These are phyloP conservation scores for Trametes maxima DNA, from an alignment of 768 basidiomycete genomes.

Conservation along the genomic window DNA sequence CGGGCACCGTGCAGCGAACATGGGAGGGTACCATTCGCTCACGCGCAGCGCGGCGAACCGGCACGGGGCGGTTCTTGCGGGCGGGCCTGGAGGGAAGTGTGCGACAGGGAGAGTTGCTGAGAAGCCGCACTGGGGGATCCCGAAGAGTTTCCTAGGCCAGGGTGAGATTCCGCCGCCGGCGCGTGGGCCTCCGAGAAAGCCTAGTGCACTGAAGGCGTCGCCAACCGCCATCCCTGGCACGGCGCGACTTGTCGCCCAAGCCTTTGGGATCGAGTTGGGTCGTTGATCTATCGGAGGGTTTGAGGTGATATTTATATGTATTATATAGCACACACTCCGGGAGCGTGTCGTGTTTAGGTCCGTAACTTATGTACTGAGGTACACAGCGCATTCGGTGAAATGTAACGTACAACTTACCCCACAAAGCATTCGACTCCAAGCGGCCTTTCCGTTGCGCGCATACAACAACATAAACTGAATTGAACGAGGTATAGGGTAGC, in stretches of 20 bases:
- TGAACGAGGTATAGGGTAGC: conserved; percentile 22
- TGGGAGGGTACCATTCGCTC: conserved; percentile 18
- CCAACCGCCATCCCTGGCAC: conserved; percentile 16
- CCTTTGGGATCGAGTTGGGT: conserved; percentile 16
- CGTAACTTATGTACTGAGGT: too few relatives aligned
- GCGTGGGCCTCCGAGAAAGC: not conserved
- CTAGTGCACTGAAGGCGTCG: not conserved
- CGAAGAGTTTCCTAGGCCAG: conserved; percentile 12
- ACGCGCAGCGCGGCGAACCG: conserved; percentile 13
- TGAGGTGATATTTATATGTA: not conserved
- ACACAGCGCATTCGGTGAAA: too few relatives aligned
- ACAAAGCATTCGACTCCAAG: too few relatives aligned
- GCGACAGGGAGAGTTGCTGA: not conserved
- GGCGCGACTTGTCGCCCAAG: conserved; percentile 17
- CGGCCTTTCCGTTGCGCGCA: not conserved
- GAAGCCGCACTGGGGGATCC: conserved; percentile 9
- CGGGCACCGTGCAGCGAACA: not conserved
- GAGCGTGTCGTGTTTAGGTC: too few relatives aligned
- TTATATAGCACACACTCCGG: not conserved
- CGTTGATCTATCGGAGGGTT: not conserved
- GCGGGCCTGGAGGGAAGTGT: not conserved
- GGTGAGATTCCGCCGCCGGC: conserved; percentile 12
- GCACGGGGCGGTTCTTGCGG: not conserved
- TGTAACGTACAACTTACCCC: too few relatives aligned
- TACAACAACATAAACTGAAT: not conserved